Evolutionary conservation across 208 protist genomes (phyloP).

Genomic region (Sergeia podlipaevii): DNA sequence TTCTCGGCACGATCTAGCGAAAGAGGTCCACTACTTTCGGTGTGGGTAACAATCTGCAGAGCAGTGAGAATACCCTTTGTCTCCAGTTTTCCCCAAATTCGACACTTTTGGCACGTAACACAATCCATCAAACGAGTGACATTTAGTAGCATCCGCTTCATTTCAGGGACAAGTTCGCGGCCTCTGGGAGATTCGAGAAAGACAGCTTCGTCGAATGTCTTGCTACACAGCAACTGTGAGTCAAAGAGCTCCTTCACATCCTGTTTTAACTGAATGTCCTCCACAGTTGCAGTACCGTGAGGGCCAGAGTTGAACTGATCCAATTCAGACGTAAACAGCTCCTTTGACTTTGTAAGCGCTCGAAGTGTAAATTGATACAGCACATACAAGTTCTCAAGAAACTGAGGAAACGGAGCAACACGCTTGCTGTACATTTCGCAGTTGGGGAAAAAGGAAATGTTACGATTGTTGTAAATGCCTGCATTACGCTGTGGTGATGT

Average conservation of each 20-base stretch:
- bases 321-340: constrained; percentile 42
- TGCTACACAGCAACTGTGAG: constrained; percentile 48
- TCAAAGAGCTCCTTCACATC: constrained; percentile 57
- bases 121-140: constrained; percentile 89
- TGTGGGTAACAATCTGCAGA: constrained; percentile 71
- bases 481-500: constrained; percentile 42
- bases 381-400: constrained; percentile 84
- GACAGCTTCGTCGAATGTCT: constrained; percentile 78
- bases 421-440: constrained; percentile 74
- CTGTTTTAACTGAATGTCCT: constrained; percentile 44
- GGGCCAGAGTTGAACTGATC: constrained; percentile 50
- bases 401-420: constrained; percentile 47
- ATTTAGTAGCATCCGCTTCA: constrained; percentile 77
- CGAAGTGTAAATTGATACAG: constrained; percentile 87
- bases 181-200: constrained; percentile 69
- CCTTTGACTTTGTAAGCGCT: constrained; percentile 69
- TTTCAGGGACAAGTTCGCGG: constrained; percentile 51
- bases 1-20: constrained; percentile 62
- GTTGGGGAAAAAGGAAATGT: constrained; percentile 85
- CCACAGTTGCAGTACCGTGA: constrained; percentile 24
- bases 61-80: constrained; percentile 82
- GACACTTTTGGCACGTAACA: constrained; percentile 92
- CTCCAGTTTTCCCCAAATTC: constrained; percentile 89
- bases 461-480: constrained; percentile 68
- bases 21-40: constrained; percentile 11